Base-by-base conservation (phyloP, 352 stramenopile species). In the Globisporangium paddicum region DNA sequence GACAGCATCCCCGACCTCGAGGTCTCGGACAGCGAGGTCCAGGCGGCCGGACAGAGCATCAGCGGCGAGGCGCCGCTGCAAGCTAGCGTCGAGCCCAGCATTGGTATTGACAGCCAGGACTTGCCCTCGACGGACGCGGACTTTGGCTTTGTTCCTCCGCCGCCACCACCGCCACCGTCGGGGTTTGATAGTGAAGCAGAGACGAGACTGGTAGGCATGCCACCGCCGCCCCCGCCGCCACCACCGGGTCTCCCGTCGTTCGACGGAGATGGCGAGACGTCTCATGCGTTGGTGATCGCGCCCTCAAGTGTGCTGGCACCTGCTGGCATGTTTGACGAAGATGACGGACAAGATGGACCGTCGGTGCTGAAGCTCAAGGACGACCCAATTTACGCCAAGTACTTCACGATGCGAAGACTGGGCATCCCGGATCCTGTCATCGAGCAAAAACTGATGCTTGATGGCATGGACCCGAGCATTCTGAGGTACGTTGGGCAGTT, bases 281-380 rank as follows among this genome's bases (percentile, higher is more conserved):
- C 65, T 28, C 66, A 46, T 35, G 68, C 71, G 5, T 34, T 79
- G 18, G 71, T 79, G 16, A 45, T 79, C n/a, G 65, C 67, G 0
- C 62, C 67, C 0, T 19, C 64, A 25, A 69, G 40, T 40, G 67
- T 64, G n/a, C 55, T 78, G 7, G 61, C 45, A 0, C 19, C 41
- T 9, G 32, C 13, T 1, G 46, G 56, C 5, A 41, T 62, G 21
- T 69, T 76, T 48, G 64, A 71, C 25, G 58, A 68, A 7, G 67
- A 55, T 11, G 66, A 73, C 0, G 53, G 58, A 9, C 62, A 58
- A 51, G 56, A 67, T 35, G 65, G 56, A 32, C 63, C 72, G 41
- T 30, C 69, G 9, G 58, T 92, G 42, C 69, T 94, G 47, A 94
- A 94, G 61, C 69, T 94, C 52, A 94, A 94, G 61, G 80, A 94